Evolutionary conservation across 208 protist species (phyloP), one percentile per base, ranked within the genome.

Genomic region (Crithidia mellificae): DNA sequence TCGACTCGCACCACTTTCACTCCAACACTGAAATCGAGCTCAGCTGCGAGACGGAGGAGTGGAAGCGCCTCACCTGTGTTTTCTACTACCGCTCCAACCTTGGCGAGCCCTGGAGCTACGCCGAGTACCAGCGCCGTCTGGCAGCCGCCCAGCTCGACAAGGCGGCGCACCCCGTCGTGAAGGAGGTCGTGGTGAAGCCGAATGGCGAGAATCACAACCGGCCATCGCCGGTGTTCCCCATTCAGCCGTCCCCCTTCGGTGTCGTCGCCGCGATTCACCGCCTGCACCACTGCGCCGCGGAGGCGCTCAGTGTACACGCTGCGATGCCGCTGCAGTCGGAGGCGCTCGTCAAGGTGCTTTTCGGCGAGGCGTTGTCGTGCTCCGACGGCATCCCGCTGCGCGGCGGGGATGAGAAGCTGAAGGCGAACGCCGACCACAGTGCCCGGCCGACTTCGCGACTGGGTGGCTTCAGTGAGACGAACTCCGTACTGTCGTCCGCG

Each of bases 1-100:
- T 97, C 65, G 84, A 97, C 54, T 92, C 92, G n/a, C 92, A 97
- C 78, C 82, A 90, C 74, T 94, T 90, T 47, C 92, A 97, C 81
- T 93, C 87, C 15, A 97, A 97, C 73, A 97, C 90, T 22, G 90
- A 97, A 68, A 63, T 85, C 24, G 90, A 97, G 64, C 1, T 63
- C 43, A 57, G 27, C 44, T 68, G 22, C 55, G n/a, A 50, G 38
- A n/a, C 53, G 30, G 50, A 69, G 54, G 56, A 84, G 50, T 97
- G 92, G 89, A 67, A 57, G 51, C 58, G 92, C 24, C 75, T 97
- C 9, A 91, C 88, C 2, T 96, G 92, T 68, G 92, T 97, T 4
- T 95, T 96, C 59, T 97, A 97, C 75, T 97, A 95, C 70, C 84
- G 92, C 59, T 70, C 81, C 5, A 57, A 75, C 8, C 74, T 97